Evolutionary conservation across 2,329 filamentous ascomycete genomes (phyloP).

Genomic region (Aspergillus fumigatiaffinis): DNA sequence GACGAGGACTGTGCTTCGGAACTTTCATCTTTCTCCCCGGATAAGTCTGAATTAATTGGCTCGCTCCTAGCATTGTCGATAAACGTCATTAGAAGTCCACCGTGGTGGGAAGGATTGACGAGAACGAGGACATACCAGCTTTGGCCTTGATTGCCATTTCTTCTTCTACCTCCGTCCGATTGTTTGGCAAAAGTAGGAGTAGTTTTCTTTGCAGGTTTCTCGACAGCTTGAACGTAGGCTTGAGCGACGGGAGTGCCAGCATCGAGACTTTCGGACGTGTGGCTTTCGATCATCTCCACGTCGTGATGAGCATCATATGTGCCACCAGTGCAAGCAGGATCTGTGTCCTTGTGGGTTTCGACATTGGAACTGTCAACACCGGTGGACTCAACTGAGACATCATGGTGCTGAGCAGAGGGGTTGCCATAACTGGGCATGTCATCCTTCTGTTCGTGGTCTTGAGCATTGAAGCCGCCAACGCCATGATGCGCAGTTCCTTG

Average conservation of each 20-base stretch:
- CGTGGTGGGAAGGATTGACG: background rate
- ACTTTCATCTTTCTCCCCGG: background rate
- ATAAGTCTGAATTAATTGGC: background rate
- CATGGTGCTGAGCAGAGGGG: background rate
- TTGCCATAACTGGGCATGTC: background rate
- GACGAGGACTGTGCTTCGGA: background rate
- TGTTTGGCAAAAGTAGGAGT: background rate
- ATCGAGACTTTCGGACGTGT: background rate
- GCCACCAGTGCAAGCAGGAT: background rate
- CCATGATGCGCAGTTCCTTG: no score
- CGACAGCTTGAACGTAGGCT: background rate
- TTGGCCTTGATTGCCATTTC: background rate
- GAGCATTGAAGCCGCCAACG: no score
- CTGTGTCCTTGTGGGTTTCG: background rate
- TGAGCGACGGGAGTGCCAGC: background rate
- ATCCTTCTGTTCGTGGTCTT: background rate
- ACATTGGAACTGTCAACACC: background rate
- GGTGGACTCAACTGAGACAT: background rate
- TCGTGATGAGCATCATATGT: background rate
- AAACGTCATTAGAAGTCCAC: background rate
- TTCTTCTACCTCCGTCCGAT: background rate
- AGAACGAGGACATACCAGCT: background rate
- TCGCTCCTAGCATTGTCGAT: background rate
- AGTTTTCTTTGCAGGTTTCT: background rate
- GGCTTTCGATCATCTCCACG: background rate